Conservation (phyloP, 2,329 filamentous ascomycete genomes). For the Conoideocrella luteorostrata region DNA sequence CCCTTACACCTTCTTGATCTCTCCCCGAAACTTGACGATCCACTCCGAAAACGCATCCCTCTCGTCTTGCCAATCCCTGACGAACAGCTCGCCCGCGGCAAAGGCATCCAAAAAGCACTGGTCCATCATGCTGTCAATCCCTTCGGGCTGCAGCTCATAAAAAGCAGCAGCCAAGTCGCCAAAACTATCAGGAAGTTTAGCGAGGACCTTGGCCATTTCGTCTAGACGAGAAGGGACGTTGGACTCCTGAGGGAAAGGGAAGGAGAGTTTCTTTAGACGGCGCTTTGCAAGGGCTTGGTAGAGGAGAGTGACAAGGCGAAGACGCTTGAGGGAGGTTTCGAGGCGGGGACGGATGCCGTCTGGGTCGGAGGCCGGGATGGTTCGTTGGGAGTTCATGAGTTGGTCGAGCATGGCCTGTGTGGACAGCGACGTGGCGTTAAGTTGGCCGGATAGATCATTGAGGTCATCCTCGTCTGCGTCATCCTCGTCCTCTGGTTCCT, state of each 20-base stretch:
- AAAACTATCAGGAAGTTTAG: conserved; percentile 57
- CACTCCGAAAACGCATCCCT: conserved; percentile 75
- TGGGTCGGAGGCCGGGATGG: conserved; percentile 58
- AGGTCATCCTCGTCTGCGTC: conserved; percentile 30
- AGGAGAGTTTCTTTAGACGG: conserved; percentile 54
- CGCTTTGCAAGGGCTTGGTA: conserved; percentile 66
- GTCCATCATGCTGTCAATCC: conserved; percentile 53
- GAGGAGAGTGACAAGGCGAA: conserved; percentile 62
- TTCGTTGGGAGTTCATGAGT: conserved; percentile 55
- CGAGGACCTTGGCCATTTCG: conserved; percentile 48
- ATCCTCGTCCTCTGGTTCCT: conserved; percentile 49
- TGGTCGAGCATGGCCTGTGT: conserved; percentile 59
- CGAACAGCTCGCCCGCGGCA: conserved; percentile 47
- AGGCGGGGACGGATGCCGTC: conserved; percentile 59
- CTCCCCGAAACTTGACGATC: conserved; percentile 53
- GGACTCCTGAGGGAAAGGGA: conserved; percentile 29
- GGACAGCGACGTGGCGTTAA: conserved; percentile 13
- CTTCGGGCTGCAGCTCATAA: conserved; percentile 58
- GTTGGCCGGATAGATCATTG: conserved; percentile 31
- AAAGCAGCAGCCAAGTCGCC: conserved; percentile 67
- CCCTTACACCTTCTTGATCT: conserved; percentile 38
- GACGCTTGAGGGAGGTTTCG: conserved; percentile 54
- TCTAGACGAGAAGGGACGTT: conserved; percentile 43
- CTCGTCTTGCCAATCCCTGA: conserved; percentile 54
- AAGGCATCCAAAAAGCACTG: conserved; percentile 56